Evolutionary conservation across 495 filamentous ascomycete genomes (phyloP).

Genomic region (Acidiella bohemica): DNA sequence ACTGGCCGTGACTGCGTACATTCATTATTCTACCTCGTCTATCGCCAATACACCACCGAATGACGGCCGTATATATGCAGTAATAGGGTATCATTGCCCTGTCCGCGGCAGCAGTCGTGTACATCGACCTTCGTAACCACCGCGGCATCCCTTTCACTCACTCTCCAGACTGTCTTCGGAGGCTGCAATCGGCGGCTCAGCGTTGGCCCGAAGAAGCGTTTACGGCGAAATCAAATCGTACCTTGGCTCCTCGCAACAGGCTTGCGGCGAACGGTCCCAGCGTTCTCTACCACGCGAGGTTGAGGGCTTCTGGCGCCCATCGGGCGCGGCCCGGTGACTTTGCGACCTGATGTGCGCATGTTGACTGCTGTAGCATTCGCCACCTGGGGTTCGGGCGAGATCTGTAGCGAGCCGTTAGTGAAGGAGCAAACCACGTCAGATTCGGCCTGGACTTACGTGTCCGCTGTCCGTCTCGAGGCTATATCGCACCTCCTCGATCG

Average conservation of each 20-base stretch:
- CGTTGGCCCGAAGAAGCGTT: background rate
- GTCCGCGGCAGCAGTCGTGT: too few relatives aligned
- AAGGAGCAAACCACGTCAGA: constrained; percentile 4
- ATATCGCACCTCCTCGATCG: constrained; percentile 30
- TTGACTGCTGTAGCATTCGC: constrained; percentile 12
- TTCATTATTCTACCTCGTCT: too few relatives aligned
- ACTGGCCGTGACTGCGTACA: too few relatives aligned
- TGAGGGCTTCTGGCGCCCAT: constrained; percentile 25
- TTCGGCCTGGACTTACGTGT: constrained; percentile 16
- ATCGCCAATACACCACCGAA: too few relatives aligned
- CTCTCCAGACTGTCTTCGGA: constrained; percentile 14
- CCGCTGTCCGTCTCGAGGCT: constrained; percentile 27
- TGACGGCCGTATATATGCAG: too few relatives aligned
- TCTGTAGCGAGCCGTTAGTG: background rate
- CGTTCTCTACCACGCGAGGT: constrained; percentile 13
- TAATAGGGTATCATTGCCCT: too few relatives aligned
- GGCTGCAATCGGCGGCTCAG: background rate
- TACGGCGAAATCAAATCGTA: background rate
- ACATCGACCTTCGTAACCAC: too few relatives aligned
- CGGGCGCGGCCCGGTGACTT: constrained; percentile 30
- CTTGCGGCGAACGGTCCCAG: constrained; percentile 21
- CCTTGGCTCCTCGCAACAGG: constrained; percentile 11
- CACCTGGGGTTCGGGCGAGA: constrained; percentile 18
- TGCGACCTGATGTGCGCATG: constrained; percentile 22
- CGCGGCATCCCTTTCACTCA: background rate